Evolutionary conservation across 2,329 filamentous ascomycete genomes (phyloP).

Genomic region (Neopestalotiopsis clavispora): DNA sequence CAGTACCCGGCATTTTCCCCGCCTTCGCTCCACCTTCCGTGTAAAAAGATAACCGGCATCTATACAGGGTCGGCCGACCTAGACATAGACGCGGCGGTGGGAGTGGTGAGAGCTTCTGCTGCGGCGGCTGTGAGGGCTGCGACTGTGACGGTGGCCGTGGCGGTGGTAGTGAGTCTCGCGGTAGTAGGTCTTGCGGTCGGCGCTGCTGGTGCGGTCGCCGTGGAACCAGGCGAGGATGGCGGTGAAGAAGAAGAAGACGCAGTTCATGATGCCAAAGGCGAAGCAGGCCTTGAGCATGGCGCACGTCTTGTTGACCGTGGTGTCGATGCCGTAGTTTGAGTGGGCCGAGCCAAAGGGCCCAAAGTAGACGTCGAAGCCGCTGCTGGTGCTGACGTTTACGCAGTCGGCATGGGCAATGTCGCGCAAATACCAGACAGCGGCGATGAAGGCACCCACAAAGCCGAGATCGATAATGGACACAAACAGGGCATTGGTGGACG

Average conservation of each 20-base stretch:
- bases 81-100: conserved; percentile 58
- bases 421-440: conserved; percentile 63
- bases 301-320: conserved; percentile 75
- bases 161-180: conserved; percentile 55
- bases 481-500: conserved; percentile 63
- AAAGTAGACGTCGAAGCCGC: conserved; percentile 61
- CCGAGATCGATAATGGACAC: conserved; percentile 63
- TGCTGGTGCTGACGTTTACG: conserved; percentile 55
- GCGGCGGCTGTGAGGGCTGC: conserved; percentile 42
- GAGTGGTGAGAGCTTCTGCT: conserved; percentile 45
- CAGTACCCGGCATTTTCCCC: too few species aligned
- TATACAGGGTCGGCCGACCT: conserved; percentile 12
- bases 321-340: conserved; percentile 50
- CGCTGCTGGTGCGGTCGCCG: conserved; percentile 48
- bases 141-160: conserved; percentile 47
- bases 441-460: conserved; percentile 69
- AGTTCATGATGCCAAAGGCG: conserved; percentile 89
- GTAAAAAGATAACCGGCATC: background rate
- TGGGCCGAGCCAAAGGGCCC: conserved; percentile 65
- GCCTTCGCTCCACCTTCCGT: too few species aligned
- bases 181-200: conserved; percentile 42
- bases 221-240: conserved; percentile 69
- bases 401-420: conserved; percentile 70
- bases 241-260: conserved; percentile 80
- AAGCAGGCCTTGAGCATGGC: conserved; percentile 91